Conservation (phyloP, 2,329 filamentous ascomycete species). For the Pyrenophora teres region DNA sequence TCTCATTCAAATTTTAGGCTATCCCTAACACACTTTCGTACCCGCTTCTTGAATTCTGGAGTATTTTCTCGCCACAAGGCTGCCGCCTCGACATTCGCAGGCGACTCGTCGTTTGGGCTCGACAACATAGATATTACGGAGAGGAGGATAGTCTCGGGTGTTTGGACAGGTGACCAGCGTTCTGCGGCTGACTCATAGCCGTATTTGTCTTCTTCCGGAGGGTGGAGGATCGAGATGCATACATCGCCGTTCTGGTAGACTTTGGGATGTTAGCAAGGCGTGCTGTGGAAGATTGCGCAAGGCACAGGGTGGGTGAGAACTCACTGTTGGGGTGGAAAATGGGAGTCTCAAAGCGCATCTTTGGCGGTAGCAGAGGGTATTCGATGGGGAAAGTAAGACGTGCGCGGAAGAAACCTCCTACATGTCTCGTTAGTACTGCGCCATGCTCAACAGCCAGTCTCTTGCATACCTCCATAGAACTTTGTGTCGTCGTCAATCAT, state of each 20-base stretch:
- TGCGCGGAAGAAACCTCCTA: slow-evolving; percentile 88
- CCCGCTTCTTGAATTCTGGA: slow-evolving; percentile 81
- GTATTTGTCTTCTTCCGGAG: slow-evolving; percentile 95
- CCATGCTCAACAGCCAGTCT: no score
- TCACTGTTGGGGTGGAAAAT: slow-evolving; percentile 96
- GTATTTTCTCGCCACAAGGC: slow-evolving; percentile 93
- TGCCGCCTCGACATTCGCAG: slow-evolving; percentile 93
- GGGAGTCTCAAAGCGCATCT: slow-evolving; percentile 92
- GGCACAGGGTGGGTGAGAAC: slow-evolving; percentile 16
- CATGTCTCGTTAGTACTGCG: slow-evolving; percentile 7
- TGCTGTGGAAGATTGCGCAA: no score
- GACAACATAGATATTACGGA: slow-evolving; percentile 98
- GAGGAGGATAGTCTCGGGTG: slow-evolving; percentile 95
- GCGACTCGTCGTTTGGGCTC: slow-evolving; percentile 95
- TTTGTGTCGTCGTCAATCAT: slow-evolving; percentile 97
- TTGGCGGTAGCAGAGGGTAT: slow-evolving; percentile 93
- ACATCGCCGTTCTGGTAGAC: slow-evolving; percentile 91
- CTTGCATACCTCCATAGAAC: slow-evolving; percentile 78
- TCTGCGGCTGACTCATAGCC: slow-evolving; percentile 97
- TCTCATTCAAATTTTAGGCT: slow-evolving; percentile 43
- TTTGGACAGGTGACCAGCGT: slow-evolving; percentile 95
- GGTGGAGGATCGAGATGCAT: slow-evolving; percentile 97
- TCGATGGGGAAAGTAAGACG: slow-evolving; percentile 94
- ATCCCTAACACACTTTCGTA: slow-evolving; percentile 77
- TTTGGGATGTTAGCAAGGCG: slow-evolving; percentile 45